A percentile compares a stretch with the other conserved stretches of the same genome.
Evolutionary conservation across 768 basidiomycete genomes (phyloP).

Genomic region (Podaxis sp.): DNA sequence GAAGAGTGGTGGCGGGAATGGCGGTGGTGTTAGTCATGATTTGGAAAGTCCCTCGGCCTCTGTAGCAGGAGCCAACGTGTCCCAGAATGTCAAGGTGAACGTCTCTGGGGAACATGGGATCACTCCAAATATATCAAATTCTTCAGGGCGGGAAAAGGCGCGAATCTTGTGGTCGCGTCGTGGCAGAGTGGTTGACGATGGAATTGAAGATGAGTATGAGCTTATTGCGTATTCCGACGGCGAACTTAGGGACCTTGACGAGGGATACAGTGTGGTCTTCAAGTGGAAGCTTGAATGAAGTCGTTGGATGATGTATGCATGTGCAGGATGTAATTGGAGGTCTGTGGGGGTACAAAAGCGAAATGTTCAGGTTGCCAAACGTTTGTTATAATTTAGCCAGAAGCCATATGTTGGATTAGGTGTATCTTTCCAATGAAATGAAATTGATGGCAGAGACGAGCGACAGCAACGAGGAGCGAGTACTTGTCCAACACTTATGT

Average conservation of each 20-base stretch:
- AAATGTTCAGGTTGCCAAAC: not conserved
- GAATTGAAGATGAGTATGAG: slow-evolving; percentile 3
- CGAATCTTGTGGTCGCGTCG: slow-evolving; percentile 3
- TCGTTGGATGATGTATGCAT: not conserved
- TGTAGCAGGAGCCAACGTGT: not conserved
- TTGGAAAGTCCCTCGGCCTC: not conserved
- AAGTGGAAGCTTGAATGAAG: not conserved
- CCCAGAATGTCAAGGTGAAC: not conserved
- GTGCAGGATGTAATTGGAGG: not conserved
- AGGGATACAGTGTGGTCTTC: not conserved
- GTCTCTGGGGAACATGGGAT: not conserved
- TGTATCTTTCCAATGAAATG: too few species aligned
- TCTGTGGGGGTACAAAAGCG: not conserved
- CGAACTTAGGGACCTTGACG: not conserved
- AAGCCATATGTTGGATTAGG: not conserved
- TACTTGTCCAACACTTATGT: too few species aligned
- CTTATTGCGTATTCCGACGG: slow-evolving; percentile 4
- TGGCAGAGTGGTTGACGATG: slow-evolving; percentile 1
- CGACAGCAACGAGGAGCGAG: too few species aligned
- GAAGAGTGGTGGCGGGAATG: not conserved
- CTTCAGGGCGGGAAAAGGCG: not conserved
- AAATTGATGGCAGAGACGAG: too few species aligned
- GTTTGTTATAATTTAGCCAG: not conserved
- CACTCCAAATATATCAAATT: not conserved
- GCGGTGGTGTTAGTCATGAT: not conserved